A percentile compares a stretch with the other conserved stretches of the same genome.
Conservation (phyloP, 371 early-diverging fungal species). For the Actinomortierella ambigua region DNA sequence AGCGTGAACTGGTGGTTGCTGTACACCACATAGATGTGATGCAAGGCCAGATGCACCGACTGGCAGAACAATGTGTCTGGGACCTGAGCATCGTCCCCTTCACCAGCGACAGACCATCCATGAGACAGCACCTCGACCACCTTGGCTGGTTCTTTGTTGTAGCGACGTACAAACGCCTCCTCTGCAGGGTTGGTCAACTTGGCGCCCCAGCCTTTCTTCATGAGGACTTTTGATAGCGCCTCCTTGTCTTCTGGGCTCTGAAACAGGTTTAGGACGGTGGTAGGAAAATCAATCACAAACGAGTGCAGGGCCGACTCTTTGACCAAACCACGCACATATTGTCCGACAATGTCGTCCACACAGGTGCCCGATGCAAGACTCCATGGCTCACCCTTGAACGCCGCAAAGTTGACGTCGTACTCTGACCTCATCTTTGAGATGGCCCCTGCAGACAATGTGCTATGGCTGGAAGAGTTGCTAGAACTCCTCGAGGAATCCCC, state of each 20-base stretch:
- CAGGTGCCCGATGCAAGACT: neutral
- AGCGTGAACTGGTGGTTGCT: conserved; percentile 5
- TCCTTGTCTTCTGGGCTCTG: too few species aligned
- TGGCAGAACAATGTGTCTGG: neutral
- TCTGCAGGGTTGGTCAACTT: neutral
- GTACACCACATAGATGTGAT: conserved; percentile 10
- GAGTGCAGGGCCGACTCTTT: too few species aligned
- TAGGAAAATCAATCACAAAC: too few species aligned
- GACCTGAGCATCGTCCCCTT: neutral
- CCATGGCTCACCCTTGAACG: conserved; percentile 1
- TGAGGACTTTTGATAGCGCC: neutral
- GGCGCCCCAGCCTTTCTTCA: neutral
- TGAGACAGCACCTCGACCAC: neutral
- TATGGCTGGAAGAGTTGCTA: neutral
- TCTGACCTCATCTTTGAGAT: neutral
- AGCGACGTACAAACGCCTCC: neutral
- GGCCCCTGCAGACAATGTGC: neutral
- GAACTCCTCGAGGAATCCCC: too few species aligned
- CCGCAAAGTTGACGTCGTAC: neutral
- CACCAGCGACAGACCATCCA: conserved; percentile 1
- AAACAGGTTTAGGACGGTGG: too few species aligned
- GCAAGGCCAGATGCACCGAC: conserved; percentile 7
- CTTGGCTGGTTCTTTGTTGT: conserved; percentile 1
- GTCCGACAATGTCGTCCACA: neutral
- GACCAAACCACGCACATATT: neutral